Conservation (phyloP, 2,329 filamentous ascomycete species). For the Metarhizium guizhouense region DNA sequence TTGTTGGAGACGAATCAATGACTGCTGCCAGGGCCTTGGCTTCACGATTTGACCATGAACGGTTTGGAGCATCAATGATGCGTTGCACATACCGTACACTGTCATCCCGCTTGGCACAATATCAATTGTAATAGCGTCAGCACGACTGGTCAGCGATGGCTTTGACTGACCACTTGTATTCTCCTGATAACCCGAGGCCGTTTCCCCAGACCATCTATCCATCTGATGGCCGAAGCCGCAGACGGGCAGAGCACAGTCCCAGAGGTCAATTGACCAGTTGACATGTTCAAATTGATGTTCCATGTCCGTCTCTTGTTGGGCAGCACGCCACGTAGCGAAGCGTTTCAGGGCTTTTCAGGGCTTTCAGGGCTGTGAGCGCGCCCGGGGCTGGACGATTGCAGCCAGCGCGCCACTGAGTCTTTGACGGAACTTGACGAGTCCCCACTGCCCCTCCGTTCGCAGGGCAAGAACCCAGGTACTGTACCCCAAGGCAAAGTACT, state of each 20-base stretch:
- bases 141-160: neutral
- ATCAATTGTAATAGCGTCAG: neutral
- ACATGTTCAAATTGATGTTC: too few relatives aligned
- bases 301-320: too few relatives aligned
- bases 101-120: neutral
- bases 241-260: neutral
- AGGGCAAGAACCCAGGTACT: neutral
- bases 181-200: neutral
- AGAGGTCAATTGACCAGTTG: too few relatives aligned
- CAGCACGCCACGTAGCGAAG: too few relatives aligned
- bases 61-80: too few relatives aligned
- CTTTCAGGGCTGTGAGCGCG: neutral
- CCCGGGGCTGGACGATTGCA: neutral
- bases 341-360: too few relatives aligned
- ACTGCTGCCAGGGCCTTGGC: too few relatives aligned
- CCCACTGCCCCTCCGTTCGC: too few relatives aligned
- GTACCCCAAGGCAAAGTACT: neutral
- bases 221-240: slow-evolving; percentile 10
- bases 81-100: neutral
- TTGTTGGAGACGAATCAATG: too few relatives aligned
- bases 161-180: neutral
- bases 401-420: neutral
- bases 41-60: too few relatives aligned
- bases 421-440: too few relatives aligned
- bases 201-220: neutral